phyloP scores from a whole-genome alignment of 148 eudicot species.

The Agrostemma githago region DNA sequence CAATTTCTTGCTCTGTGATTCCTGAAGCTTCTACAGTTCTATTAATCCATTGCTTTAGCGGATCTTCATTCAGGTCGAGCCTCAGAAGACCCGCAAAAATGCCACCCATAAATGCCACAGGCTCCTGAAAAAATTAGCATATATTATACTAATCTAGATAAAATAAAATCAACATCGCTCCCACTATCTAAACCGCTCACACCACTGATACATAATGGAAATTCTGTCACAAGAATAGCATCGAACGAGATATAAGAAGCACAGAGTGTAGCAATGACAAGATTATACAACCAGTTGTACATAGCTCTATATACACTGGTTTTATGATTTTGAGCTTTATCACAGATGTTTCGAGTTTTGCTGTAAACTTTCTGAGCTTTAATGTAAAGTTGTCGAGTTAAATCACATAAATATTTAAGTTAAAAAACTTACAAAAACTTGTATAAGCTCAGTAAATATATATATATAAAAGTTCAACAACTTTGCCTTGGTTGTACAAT shows the following conservation, averaged over 20 bases:
- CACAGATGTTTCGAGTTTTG: too few relatives aligned
- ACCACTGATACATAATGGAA: background rate
- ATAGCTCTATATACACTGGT: too few relatives aligned
- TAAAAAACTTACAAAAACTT: too few relatives aligned
- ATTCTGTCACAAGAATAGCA: background rate
- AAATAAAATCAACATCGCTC: background rate
- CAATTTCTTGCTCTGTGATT: conserved; percentile 52
- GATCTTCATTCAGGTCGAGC: conserved; percentile 93
- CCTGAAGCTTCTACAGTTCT: conserved; percentile 86
- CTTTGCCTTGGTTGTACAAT: too few relatives aligned
- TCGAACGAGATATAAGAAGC: background rate
- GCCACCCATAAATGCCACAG: conserved; percentile 92
- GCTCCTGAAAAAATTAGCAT: conserved; percentile 47
- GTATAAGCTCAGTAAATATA: too few relatives aligned
- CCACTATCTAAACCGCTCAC: background rate
- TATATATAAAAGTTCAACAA: too few relatives aligned
- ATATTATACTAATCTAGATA: background rate
- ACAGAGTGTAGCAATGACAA: background rate
- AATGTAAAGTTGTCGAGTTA: too few relatives aligned
- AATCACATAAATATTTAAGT: too few relatives aligned
- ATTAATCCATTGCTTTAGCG: conserved; percentile 75
- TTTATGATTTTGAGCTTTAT: too few relatives aligned
- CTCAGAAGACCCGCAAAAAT: conserved; percentile 83
- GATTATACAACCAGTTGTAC: too few relatives aligned
- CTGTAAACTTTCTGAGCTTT: too few relatives aligned